These are phyloP conservation scores for Chenopodium quinoa DNA, from an alignment of 148 eudicot species.

Conservation along the genomic window DNA sequence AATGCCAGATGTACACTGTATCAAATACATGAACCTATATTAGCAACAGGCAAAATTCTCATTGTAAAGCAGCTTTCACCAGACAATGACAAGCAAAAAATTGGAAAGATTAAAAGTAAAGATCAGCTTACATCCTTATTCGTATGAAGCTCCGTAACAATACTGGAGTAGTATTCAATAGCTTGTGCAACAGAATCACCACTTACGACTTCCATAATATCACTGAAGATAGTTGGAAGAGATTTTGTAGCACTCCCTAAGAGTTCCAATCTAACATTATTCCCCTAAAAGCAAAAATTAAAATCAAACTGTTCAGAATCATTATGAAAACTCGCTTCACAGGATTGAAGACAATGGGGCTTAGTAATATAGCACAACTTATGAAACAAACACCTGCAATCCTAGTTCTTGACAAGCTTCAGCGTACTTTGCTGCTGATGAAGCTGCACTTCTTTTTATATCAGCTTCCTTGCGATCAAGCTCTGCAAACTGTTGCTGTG, in stretches of 20 bases:
- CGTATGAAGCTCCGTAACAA: slow-evolving; percentile 70
- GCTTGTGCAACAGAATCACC: slow-evolving; percentile 74
- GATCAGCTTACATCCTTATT: slow-evolving; percentile 60
- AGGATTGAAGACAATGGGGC: background rate
- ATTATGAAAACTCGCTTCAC: background rate
- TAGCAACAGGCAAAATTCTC: slow-evolving; percentile 10
- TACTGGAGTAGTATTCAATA: slow-evolving; percentile 65
- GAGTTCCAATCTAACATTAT: slow-evolving; percentile 77
- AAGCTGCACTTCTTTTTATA: slow-evolving; percentile 84
- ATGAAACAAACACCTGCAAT: slow-evolving; percentile 52
- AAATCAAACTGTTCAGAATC: background rate
- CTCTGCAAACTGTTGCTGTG: slow-evolving; percentile 86
- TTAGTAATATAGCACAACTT: background rate
- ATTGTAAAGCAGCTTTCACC: background rate
- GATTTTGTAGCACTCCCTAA: slow-evolving; percentile 69
- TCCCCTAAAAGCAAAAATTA: slow-evolving; percentile 53
- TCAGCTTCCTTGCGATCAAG: slow-evolving; percentile 95
- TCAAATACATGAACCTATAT: slow-evolving; percentile 13
- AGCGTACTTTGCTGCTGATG: slow-evolving; percentile 84
- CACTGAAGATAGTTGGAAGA: slow-evolving; percentile 71
- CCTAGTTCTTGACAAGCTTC: slow-evolving; percentile 97
- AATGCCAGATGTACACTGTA: slow-evolving; percentile 40
- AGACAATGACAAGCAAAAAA: background rate
- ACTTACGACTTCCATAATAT: slow-evolving; percentile 66
- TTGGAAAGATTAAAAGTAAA: background rate